Evolutionary conservation across 306 rosid genomes (phyloP).

Genomic region (Oemleria cerasiformis): DNA sequence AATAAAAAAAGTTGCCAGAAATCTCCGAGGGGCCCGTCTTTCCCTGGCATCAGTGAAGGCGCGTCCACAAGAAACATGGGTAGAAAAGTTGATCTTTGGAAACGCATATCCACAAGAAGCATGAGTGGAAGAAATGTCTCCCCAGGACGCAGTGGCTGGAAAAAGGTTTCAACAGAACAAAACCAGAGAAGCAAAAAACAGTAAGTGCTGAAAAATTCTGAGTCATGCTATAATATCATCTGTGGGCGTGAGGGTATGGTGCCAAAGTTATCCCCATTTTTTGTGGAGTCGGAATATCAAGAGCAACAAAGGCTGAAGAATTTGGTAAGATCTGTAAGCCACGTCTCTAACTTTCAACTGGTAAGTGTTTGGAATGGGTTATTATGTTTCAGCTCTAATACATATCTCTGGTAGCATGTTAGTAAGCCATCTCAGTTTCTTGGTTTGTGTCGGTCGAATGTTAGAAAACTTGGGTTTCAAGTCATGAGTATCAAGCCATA

Average conservation of each 20-base stretch:
- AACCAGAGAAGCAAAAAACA: neutral
- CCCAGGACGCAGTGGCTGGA: neutral
- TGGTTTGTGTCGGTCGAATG: neutral
- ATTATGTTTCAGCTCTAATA: neutral
- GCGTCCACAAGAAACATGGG: slow-evolving; percentile 37
- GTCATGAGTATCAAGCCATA: too few species aligned
- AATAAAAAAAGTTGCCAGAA: neutral
- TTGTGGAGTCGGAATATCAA: neutral
- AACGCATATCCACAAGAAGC: too few species aligned
- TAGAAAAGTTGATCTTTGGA: neutral
- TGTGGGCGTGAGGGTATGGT: neutral
- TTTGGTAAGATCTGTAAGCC: neutral
- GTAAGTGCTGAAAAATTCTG: neutral
- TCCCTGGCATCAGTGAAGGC: neutral
- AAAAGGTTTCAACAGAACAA: neutral
- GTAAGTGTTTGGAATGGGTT: neutral
- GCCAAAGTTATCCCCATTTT: neutral
- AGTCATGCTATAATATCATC: neutral
- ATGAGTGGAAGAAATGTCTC: neutral
- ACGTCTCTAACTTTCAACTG: neutral
- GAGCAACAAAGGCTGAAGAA: slow-evolving; percentile 2
- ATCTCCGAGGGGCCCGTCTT: neutral
- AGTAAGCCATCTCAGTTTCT: too few species aligned
- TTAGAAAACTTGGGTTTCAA: neutral
- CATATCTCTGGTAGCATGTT: too few species aligned